Evolutionary conservation across 2,329 filamentous ascomycete species (phyloP), one percentile per base, ranked within the genome.

Genomic region (Penicillium sclerotigenum): DNA sequence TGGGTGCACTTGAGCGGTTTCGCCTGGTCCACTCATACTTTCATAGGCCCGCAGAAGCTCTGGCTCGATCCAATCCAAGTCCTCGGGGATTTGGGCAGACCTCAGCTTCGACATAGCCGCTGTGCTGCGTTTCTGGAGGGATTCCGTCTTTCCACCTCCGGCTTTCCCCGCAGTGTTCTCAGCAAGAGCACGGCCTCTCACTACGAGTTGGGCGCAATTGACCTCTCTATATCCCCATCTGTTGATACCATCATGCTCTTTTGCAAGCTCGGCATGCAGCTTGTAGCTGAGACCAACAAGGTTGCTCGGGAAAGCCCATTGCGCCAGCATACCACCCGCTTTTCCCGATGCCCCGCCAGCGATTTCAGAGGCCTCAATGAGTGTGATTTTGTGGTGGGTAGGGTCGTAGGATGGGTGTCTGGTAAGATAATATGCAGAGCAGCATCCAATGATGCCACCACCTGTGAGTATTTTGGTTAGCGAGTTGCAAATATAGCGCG

Each of bases 331-430:
- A 1, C 94, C 94, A 16, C 94, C 94, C 0, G 94, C 93, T 76
- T 97, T 97, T 38, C 94, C 94, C 9, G 91, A 96, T 36, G 94
- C 93, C 24, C 90, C 93, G n/a, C 90, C 85, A 7, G 94, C 94
- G 61, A 97, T 87, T 42, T 86, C 81, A 3, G 86, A 86, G 0
- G 94, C 91, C 79, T 99, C 94, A 52, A 97, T 81, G 29, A 99
- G 80, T 1, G 89, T 96, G 66, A 97, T 87, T 51, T 81, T 87
- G 72, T 96, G 90, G 51, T 84, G 83, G 22, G 82, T 75, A 40
- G 87, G 85, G 71, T 94, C 82, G 77, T 89, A 97, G 29, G 83
- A 86, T 28, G 90, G 86, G 72, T 97, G 92, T 61, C 90, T 87
- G 2, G 91, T 94, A 41, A 97, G 80, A 70, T 87, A 97, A 75